phyloP scores from a whole-genome alignment of 306 rosid species.

The Ammopiptanthus mongolicus region DNA sequence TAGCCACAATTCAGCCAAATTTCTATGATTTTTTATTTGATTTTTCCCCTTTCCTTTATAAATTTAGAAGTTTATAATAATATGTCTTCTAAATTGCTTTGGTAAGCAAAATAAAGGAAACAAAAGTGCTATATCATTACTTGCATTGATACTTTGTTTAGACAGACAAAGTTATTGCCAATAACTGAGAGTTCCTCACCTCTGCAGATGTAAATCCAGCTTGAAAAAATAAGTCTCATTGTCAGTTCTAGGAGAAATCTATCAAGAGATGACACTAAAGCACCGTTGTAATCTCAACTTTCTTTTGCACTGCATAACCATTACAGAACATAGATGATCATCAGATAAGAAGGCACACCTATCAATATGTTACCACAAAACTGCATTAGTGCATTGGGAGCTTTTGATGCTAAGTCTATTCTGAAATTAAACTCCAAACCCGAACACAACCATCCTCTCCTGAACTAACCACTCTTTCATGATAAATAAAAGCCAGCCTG shows the following conservation, averaged over 20 bases:
- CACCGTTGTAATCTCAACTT: background rate
- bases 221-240: background rate
- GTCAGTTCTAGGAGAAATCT: background rate
- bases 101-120: background rate
- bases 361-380: constrained; percentile 16
- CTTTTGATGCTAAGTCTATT: constrained; percentile 23
- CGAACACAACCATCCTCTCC: constrained; percentile 96
- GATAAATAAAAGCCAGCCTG: constrained; percentile 67
- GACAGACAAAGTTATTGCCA: constrained; percentile 9
- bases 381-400: constrained; percentile 22
- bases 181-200: constrained; percentile 7
- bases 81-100: background rate
- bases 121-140: background rate
- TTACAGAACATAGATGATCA: constrained; percentile 6
- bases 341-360: background rate
- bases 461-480: constrained; percentile 65
- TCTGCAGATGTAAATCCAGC: background rate
- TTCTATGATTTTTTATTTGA: too few relatives aligned
- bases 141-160: background rate
- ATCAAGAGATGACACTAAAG: background rate
- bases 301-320: background rate
- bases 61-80: too few relatives aligned
- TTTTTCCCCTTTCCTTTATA: too few relatives aligned
- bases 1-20: too few relatives aligned
- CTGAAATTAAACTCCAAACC: constrained; percentile 62